Percentiles rank a stretch among this genome's conserved stretches.
phyloP scores from a whole-genome alignment of 139 green algal species.

The Nannochloris sp. region DNA sequence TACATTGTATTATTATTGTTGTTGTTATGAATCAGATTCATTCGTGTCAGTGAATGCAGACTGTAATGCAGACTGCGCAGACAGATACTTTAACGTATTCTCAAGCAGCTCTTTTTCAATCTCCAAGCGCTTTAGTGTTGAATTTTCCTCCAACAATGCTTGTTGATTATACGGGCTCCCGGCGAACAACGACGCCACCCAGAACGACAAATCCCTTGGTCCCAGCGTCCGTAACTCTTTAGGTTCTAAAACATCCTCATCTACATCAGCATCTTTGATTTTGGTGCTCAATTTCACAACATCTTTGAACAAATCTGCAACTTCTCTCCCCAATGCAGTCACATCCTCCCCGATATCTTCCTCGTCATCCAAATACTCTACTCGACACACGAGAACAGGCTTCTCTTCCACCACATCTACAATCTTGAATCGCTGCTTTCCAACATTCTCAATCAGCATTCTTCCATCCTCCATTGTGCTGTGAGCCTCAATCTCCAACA shows the following conservation, averaged over 20 bases:
- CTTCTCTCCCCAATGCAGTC: slow-evolving; percentile 3
- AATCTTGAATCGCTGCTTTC: slow-evolving; percentile 27
- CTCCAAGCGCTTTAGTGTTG: slow-evolving; percentile 19
- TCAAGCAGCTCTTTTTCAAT: slow-evolving; percentile 16
- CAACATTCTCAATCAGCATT: slow-evolving; percentile 27
- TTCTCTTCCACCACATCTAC: slow-evolving; percentile 31
- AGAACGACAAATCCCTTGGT: slow-evolving; percentile 28
- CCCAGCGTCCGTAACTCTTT: slow-evolving; percentile 16
- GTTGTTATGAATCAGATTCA: neutral
- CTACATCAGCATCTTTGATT: slow-evolving; percentile 11
- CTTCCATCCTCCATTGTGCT: slow-evolving; percentile 31
- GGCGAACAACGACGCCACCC: slow-evolving; percentile 31
- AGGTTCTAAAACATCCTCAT: slow-evolving; percentile 16
- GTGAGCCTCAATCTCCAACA: slow-evolving; percentile 39
- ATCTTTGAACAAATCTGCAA: slow-evolving; percentile 21
- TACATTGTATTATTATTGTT: neutral
- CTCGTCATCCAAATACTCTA: slow-evolving; percentile 34
- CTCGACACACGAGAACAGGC: slow-evolving; percentile 40
- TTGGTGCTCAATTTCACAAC: slow-evolving; percentile 21
- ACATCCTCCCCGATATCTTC: slow-evolving; percentile 3
- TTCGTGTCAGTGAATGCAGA: slow-evolving; percentile 14
- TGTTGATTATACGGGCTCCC: slow-evolving; percentile 28
- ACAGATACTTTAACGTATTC: slow-evolving; percentile 18
- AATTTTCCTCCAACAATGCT: slow-evolving; percentile 24
- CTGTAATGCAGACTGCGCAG: slow-evolving; percentile 18